Conservation (phyloP, 2,329 filamentous ascomycete species). For the Epichloe brachyelytri region DNA sequence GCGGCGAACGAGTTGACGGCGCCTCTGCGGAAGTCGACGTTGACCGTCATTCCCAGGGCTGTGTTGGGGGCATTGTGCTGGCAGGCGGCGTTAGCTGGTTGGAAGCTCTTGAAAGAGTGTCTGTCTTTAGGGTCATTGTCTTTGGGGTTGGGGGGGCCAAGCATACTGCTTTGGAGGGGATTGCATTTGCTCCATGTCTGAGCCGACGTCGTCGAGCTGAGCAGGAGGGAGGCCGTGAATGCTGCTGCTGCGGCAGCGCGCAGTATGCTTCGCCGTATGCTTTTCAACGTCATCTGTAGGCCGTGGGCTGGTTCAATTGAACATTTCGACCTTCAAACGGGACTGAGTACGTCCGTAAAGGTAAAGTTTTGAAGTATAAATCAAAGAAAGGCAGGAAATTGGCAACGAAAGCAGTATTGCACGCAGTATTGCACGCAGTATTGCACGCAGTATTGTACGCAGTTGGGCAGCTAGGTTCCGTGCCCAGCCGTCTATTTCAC, state of each 20-base stretch:
- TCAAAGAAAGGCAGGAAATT: too few relatives aligned
- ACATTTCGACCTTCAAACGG: neutral
- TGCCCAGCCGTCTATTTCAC: too few relatives aligned
- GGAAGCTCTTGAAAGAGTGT: too few relatives aligned
- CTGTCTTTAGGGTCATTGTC: too few relatives aligned
- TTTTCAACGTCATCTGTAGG: neutral
- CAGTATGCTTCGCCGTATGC: neutral
- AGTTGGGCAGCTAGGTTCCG: too few relatives aligned
- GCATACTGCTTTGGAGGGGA: conserved; percentile 23
- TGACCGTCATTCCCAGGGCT: conserved; percentile 70
- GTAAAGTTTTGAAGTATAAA: too few relatives aligned
- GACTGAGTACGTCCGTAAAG: too few relatives aligned
- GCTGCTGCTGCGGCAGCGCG: conserved; percentile 2
- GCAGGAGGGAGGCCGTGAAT: conserved; percentile 5
- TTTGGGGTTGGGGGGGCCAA: too few relatives aligned
- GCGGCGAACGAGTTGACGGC: conserved; percentile 66
- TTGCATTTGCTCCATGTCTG: conserved; percentile 30
- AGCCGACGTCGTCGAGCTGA: conserved; percentile 14
- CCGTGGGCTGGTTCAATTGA: neutral
- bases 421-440: too few relatives aligned
- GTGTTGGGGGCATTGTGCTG: conserved; percentile 61
- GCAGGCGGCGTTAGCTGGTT: neutral
- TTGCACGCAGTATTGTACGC: too few relatives aligned
- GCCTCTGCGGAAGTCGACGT: conserved; percentile 72
- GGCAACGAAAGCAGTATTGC: too few relatives aligned